These are phyloP conservation scores for Podospora fimiseda DNA, from an alignment of 495 filamentous ascomycete genomes.

Conservation along the genomic window DNA sequence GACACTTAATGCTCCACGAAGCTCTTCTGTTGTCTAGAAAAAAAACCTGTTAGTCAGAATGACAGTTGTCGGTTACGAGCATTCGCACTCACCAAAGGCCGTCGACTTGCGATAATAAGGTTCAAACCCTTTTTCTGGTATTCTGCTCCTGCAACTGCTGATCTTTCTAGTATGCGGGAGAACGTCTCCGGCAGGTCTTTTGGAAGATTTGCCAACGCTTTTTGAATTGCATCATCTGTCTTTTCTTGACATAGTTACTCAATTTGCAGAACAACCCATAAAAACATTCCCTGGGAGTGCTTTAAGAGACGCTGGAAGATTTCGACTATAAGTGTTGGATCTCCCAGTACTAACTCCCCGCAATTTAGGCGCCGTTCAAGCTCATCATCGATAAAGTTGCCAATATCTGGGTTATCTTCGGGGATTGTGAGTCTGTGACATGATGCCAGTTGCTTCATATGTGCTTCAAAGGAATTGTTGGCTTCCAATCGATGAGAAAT, in stretches of 20 bases:
- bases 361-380: slow-evolving; percentile 27
- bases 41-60: too few relatives aligned
- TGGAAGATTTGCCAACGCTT: slow-evolving; percentile 35
- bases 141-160: slow-evolving; percentile 12
- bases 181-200: slow-evolving; percentile 37
- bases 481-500: slow-evolving; percentile 27
- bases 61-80: neutral
- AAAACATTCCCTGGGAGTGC: neutral
- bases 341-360: slow-evolving; percentile 27
- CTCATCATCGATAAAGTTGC: slow-evolving; percentile 30
- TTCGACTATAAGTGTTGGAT: slow-evolving; percentile 32
- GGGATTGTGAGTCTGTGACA: slow-evolving; percentile 23
- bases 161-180: slow-evolving; percentile 31
- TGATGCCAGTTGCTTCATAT: slow-evolving; percentile 8
- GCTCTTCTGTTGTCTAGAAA: slow-evolving; percentile 27
- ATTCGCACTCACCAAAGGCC: slow-evolving; percentile 19
- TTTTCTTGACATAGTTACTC: slow-evolving; percentile 31
- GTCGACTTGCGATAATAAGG: slow-evolving; percentile 26
- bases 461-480: slow-evolving; percentile 9
- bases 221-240: slow-evolving; percentile 37
- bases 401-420: slow-evolving; percentile 37
- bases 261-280: slow-evolving; percentile 26
- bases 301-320: slow-evolving; percentile 22
- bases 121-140: slow-evolving; percentile 28
- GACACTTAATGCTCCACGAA: slow-evolving; percentile 39